Evolutionary conservation across 805 yeast genomes (phyloP), one percentile per base, ranked within the genome.

Genomic region (Priceomyces haplophilus): DNA sequence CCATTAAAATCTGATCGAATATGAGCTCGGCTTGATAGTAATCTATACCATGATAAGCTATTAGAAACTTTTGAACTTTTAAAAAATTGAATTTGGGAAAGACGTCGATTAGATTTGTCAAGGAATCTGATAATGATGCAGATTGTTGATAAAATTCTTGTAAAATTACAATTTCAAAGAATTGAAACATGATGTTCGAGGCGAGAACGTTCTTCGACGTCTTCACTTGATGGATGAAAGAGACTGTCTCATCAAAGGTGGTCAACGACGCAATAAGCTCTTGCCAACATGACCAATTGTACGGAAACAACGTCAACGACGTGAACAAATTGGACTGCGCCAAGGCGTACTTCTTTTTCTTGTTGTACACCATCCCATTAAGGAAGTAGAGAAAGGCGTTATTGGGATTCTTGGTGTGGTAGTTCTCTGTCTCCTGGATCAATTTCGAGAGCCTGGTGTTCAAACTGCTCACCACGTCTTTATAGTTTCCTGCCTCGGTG

Each of bases 211-310:
- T 56, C 15, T 67, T 59, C 23, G 67, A 57, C n/a, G 61, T 55
- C 35, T 68, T 58, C 48, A 73, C 56, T 49, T 67, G 62, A 47
- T 65, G 56, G 33, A 72, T 48, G 47, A 75, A 54, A 41, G 54
- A 51, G 37, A 67, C 44, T 0, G 88, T 83, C 42, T 85, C 86
- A 46, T 83, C 85, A 42, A 80, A 72, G 23, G 79, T 74, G 6
- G 77, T 62, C 21, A 88, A 64, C 41, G 87, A 79, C 3, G 79
- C 67, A 10, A 80, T 66, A 31, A 93, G 68, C 56, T 91, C 97
- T 44, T 76, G 73, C 97, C 97, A 93, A 45, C 93, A 85, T 42
- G 90, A 78, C 99, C 99, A 93, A 60, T 91, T 91, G 60, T 75
- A 85, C 0, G 97, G 96, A 52, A 83, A 88, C 21, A 73, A 39